Conservation (phyloP, 345 rosid genomes). For the Populus euphratica region DNA sequence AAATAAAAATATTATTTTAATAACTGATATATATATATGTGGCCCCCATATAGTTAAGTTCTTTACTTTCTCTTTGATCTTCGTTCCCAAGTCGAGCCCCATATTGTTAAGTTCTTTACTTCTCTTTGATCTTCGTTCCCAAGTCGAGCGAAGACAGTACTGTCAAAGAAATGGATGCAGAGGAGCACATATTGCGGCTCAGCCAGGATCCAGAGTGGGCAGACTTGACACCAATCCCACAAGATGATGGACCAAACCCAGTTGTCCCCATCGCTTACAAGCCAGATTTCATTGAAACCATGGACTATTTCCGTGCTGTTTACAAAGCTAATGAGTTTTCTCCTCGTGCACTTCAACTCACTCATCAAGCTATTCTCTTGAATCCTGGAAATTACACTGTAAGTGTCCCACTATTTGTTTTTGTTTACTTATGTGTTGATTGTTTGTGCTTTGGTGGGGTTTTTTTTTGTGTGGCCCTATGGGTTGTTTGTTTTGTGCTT, state of each 20-base stretch:
- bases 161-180: neutral
- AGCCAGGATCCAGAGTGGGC: slow-evolving; percentile 66
- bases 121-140: neutral
- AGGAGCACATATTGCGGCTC: slow-evolving; percentile 31
- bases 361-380: slow-evolving; percentile 49
- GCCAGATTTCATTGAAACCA: slow-evolving; percentile 72
- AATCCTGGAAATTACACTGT: slow-evolving; percentile 95
- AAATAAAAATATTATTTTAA: no score
- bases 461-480: neutral
- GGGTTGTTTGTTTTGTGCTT: no score
- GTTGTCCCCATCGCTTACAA: slow-evolving; percentile 79
- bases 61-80: neutral
- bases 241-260: slow-evolving; percentile 83
- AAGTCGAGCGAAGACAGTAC: neutral
- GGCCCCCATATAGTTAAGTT: neutral
- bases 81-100: neutral
- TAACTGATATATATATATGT: no score
- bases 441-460: neutral
- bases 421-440: neutral
- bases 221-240: slow-evolving; percentile 64
- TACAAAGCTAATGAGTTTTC: slow-evolving; percentile 71
- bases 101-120: neutral
- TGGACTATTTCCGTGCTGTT: slow-evolving; percentile 87
- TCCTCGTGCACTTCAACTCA: slow-evolving; percentile 66
- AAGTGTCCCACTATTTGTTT: slow-evolving; percentile 2